Evolutionary conservation across 2,329 filamentous ascomycete species (phyloP), one percentile per base, ranked within the genome.

Genomic region (Monilinia fructigena): DNA sequence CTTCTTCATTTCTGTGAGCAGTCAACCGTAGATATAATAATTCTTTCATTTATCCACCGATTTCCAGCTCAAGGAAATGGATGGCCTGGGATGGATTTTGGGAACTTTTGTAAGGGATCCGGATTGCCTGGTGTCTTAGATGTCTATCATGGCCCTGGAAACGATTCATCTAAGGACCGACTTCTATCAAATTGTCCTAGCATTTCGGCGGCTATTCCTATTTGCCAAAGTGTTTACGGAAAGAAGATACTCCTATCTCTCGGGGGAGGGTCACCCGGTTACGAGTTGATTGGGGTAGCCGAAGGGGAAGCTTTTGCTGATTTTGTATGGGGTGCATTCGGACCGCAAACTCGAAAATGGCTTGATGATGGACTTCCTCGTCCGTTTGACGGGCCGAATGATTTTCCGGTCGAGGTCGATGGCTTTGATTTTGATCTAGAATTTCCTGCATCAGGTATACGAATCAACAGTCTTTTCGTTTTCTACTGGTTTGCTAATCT

Each of bases 171-270:
- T 1, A 73, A 74, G n/a, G 73, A 80, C 66, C 61, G 68, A 18
- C 72, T 80, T 23, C 70, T 73, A 53, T 71, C 65, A 4, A 70
- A 74, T 58, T 81, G 79, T 65, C 75, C 78, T 1, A 60, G 66
- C 1, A 67, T 81, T 10, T 75, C 76, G 58, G 68, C 74, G n/a
- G 77, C 77, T 65, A 75, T 81, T 40, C 75, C 76, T 40, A 72
- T 74, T 10, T 81, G 79, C 66, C 79, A 80, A 48, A 70, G 61
- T 7, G 67, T 63, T 16, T 67, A 65, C 28, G 74, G 74, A 47
- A 80, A 79, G 74, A 81, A 78, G 70, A 73, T 81, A 50, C 53
- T 81, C 3, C 72, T 81, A 1, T 80, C 79, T 4, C 68, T 81
- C 6, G 79, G 79, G 62, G 78, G 73, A n/a, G 66, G 68, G 8